A percentile compares a stretch with the other conserved stretches of the same genome.
These are phyloP conservation scores for Diplocarpon rosae DNA, from an alignment of 2,329 filamentous ascomycete species.

Conservation along the genomic window DNA sequence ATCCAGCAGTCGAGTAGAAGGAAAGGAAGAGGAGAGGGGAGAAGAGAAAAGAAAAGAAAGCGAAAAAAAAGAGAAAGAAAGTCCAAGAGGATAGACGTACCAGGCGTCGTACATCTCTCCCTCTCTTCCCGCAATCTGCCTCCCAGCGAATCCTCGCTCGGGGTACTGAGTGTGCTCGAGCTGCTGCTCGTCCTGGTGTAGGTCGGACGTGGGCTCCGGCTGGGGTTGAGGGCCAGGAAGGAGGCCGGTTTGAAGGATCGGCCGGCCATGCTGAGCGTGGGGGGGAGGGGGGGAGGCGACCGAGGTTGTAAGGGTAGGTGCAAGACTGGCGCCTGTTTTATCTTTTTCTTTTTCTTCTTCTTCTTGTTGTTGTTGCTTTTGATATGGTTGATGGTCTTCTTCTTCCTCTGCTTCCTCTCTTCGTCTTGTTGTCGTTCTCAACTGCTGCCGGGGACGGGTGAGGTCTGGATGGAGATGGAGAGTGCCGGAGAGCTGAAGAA, in stretches of 20 bases:
- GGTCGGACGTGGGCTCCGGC: conserved; percentile 33
- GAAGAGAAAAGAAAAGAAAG: not conserved
- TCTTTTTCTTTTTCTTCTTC: too few species aligned
- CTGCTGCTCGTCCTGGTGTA: conserved; percentile 36
- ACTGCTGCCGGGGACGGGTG: too few species aligned
- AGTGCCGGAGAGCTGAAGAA: too few species aligned
- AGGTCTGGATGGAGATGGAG: too few species aligned
- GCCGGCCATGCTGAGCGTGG: conserved; percentile 32
- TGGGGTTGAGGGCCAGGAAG: conserved; percentile 25
- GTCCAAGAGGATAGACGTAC: conserved; percentile 6
- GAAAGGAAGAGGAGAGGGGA: not conserved
- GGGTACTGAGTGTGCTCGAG: conserved; percentile 15
- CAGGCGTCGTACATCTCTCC: conserved; percentile 4
- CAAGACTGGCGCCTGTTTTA: too few species aligned
- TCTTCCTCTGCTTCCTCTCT: too few species aligned
- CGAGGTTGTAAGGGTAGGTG: too few species aligned
- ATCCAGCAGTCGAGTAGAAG: not conserved
- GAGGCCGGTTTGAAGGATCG: conserved; percentile 39
- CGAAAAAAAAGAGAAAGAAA: too few species aligned
- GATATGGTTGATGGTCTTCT: too few species aligned
- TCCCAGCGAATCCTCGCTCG: conserved; percentile 12
- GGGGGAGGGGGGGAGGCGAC: too few species aligned
- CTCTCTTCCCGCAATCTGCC: not conserved
- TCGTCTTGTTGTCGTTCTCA: too few species aligned
- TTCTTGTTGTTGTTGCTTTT: too few species aligned